A percentile compares a stretch with the other conserved stretches of the same genome.
Evolutionary conservation across 495 filamentous ascomycete genomes (phyloP).

Genomic region (Neurospora sp.): DNA sequence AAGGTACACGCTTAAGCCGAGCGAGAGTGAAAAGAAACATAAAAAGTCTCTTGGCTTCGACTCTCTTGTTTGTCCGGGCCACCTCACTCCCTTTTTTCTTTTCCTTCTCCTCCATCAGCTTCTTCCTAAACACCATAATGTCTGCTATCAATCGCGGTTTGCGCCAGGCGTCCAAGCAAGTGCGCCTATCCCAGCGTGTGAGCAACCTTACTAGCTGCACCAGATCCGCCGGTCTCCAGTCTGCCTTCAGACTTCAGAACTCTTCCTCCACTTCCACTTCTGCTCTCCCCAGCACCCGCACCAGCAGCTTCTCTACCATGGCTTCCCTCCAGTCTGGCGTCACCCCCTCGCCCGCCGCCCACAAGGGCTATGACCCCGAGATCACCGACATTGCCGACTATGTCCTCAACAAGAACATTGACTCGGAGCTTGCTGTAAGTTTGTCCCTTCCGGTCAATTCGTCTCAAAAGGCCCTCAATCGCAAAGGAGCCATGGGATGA

Average conservation of each 20-base stretch:
- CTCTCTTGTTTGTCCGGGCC: neutral
- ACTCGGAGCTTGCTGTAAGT: slow-evolving; percentile 85
- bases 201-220: neutral
- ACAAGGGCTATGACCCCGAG: slow-evolving; percentile 72
- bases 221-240: neutral
- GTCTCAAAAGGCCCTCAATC: neutral
- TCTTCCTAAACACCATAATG: slow-evolving; percentile 9
- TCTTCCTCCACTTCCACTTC: slow-evolving; percentile 11
- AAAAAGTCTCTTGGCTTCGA: neutral
- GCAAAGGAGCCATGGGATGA: neutral
- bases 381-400: slow-evolving; percentile 91
- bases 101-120: neutral
- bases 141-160: slow-evolving; percentile 23
- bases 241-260: slow-evolving; percentile 6
- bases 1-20: neutral
- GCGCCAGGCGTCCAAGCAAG: slow-evolving; percentile 20
- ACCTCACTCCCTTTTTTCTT: neutral
- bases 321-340: slow-evolving; percentile 40
- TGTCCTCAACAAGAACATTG: slow-evolving; percentile 81
- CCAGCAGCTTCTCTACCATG: slow-evolving; percentile 46
- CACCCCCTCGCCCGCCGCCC: slow-evolving; percentile 35
- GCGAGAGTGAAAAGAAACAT: neutral
- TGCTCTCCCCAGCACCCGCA: slow-evolving; percentile 13
- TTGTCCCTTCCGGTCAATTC: neutral
- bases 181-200: slow-evolving; percentile 12